phyloP scores from a whole-genome alignment of 2,329 filamentous ascomycete species.

The Neonectria ditissima region DNA sequence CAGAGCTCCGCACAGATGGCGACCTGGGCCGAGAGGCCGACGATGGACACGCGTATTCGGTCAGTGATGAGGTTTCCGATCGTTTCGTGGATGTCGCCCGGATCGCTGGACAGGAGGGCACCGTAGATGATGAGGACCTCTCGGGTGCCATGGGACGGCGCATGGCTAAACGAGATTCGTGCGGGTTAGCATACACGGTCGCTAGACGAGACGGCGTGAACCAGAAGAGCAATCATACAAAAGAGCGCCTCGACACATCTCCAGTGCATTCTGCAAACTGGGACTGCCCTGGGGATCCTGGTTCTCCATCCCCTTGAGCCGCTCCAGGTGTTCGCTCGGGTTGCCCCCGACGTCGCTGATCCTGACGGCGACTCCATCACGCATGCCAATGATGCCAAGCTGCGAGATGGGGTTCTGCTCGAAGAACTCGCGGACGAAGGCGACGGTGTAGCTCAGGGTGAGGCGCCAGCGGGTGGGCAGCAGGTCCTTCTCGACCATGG shows the following conservation, averaged over 20 bases:
- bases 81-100: conserved; percentile 94
- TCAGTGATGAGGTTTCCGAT: conserved; percentile 83
- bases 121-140: conserved; percentile 95
- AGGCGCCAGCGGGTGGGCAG: conserved; percentile 88
- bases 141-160: conserved; percentile 91
- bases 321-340: conserved; percentile 86
- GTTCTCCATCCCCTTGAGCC: conserved; percentile 74
- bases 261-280: conserved; percentile 92
- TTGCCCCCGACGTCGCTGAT: conserved; percentile 94
- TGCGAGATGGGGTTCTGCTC: conserved; percentile 99
- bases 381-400: conserved; percentile 91
- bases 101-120: conserved; percentile 89
- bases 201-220: background rate
- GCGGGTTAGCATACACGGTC: conserved; percentile 23
- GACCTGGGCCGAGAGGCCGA: conserved; percentile 91
- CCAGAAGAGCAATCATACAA: conserved; percentile 64
- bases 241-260: conserved; percentile 93
- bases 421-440: conserved; percentile 95
- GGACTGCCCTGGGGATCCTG: conserved; percentile 79
- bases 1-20: conserved; percentile 93
- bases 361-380: conserved; percentile 86
- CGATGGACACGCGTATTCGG: conserved; percentile 86
- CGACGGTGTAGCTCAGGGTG: conserved; percentile 82
- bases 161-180: conserved; percentile 70
- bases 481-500: conserved; percentile 96